phyloP scores from a whole-genome alignment of 2,329 filamentous ascomycete species.

The Dactylonectria estremocensis region DNA sequence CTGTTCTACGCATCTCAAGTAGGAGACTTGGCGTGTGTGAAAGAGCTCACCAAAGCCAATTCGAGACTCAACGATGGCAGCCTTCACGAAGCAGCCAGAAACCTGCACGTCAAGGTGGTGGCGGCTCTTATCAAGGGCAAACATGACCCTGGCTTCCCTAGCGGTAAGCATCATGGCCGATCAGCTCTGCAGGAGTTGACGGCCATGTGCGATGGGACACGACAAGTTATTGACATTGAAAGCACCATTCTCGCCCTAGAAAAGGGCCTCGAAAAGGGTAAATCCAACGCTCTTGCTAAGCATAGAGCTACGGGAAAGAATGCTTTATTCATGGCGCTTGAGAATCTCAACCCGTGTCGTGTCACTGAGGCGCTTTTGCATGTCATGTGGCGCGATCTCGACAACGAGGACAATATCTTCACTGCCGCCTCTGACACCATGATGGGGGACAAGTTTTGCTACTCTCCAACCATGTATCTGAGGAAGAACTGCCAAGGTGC shows the following conservation, averaged over 20 bases:
- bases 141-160: conserved; percentile 23
- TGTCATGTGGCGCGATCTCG: conserved; percentile 22
- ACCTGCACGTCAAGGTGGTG: conserved; percentile 24
- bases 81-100: conserved; percentile 32
- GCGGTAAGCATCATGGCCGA: conserved; percentile 13
- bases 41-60: conserved; percentile 17
- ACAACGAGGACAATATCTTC: conserved; percentile 15
- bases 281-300: conserved; percentile 11
- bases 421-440: not conserved
- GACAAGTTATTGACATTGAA: conserved; percentile 5
- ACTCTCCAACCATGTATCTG: conserved; percentile 27
- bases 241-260: conserved; percentile 20
- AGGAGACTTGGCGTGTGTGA: conserved; percentile 14
- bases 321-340: conserved; percentile 25
- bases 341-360: conserved; percentile 12
- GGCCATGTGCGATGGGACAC: conserved; percentile 10
- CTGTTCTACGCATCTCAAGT: conserved; percentile 20
- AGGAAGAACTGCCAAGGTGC: not conserved
- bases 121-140: conserved; percentile 16
- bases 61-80: conserved; percentile 23
- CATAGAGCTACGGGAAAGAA: conserved; percentile 19
- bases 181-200: conserved; percentile 28
- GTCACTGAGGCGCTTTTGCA: conserved; percentile 22
- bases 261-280: conserved; percentile 8
- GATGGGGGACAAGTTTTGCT: conserved; percentile 16